Evolutionary conservation across 164 flowering plant genomes (phyloP), one percentile per base, ranked within the genome.

Genomic region (Vitis amurensis): DNA sequence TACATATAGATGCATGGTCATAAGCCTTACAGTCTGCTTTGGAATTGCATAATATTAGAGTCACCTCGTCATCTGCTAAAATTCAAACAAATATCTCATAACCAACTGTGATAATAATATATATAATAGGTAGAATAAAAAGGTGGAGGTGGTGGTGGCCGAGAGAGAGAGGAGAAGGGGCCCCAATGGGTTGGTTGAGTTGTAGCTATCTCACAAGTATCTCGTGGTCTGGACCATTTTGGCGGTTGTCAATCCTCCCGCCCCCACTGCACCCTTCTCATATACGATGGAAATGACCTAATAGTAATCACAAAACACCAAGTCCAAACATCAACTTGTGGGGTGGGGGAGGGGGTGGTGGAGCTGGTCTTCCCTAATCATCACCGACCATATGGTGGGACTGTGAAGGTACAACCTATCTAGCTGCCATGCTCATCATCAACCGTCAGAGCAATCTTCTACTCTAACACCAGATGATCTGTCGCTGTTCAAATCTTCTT

Each of bases 161-260:
- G 44, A 37, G 44, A 37, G 44, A 37, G 44, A 3, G 44, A 6
- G 7, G 44, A 37, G 44, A 37, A 23, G 44, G 27, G 74, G 68
- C 15, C 37, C 74, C 74, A 49, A 10, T 14, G 56, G 64, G 63
- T 71, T 65, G 50, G 78, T 63, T 71, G 65, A 49, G 55, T 0
- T 37, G 70, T 65, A 60, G n/a, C 49, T 29, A 48, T 68, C 72
- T 60, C 70, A 56, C 71, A 70, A 61, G 57, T 19, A 75, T 67
- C 77, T 15, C 69, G 82, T 80, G 80, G 79, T 66, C 63, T 73
- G 77, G 73, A 77, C 83, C 79, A 69, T 66, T 72, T 75, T 75
- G 83, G 83, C 79, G 80, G 81, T 80, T 50, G 79, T 70, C 78
- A 66, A 76, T 63, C 68, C 68, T 49, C 3, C 13, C 12, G 44